Conservation (phyloP, 2,329 filamentous ascomycete species). For the Alternaria triticimaculans region DNA sequence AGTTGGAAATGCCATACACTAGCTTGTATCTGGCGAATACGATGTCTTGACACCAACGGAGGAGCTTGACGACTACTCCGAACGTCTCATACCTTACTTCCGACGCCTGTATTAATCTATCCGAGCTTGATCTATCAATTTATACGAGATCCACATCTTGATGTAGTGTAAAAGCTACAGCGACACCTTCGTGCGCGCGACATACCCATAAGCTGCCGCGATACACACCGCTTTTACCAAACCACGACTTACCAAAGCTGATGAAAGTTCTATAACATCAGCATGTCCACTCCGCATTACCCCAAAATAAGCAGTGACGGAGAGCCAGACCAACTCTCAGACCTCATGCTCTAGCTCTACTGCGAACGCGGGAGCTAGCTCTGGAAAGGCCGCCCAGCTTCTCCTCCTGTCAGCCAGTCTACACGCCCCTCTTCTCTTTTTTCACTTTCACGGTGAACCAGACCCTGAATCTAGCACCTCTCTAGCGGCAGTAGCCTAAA, state of each 20-base stretch:
- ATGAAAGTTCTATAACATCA: neutral
- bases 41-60: neutral
- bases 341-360: neutral
- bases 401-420: neutral
- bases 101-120: neutral
- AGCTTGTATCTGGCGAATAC: neutral
- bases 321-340: neutral
- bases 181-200: neutral
- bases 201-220: neutral
- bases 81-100: neutral
- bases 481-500: neutral
- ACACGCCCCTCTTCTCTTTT: neutral
- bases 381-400: neutral
- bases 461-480: neutral
- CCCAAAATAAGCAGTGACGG: neutral
- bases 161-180: neutral
- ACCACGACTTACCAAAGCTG: neutral
- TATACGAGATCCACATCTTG: neutral
- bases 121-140: neutral
- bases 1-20: neutral
- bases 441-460: neutral
- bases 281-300: no score
- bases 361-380: neutral
- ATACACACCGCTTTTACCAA: neutral
- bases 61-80: neutral